Conservation (phyloP, 441 rosid species). For the Theobroma grandiflorum region DNA sequence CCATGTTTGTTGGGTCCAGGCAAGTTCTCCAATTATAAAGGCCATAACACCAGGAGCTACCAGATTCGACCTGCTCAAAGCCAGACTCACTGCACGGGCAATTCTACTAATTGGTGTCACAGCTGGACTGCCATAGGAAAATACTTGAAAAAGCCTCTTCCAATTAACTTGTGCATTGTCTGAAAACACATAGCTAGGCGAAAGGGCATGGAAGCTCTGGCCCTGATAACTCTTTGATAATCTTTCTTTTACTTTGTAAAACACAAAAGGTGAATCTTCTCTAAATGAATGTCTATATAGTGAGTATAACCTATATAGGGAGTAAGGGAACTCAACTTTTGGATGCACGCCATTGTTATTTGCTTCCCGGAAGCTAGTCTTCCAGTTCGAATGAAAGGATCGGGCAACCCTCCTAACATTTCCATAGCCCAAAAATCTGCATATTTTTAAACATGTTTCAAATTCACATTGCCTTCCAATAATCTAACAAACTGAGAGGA, state of each 20-base stretch:
- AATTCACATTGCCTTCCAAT: not conserved
- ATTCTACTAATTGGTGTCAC: conserved; percentile 43
- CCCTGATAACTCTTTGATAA: conserved; percentile 22
- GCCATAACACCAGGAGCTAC: conserved; percentile 51
- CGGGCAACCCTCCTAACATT: conserved; percentile 34
- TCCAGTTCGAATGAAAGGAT: conserved; percentile 24
- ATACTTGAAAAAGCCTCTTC: conserved; percentile 50
- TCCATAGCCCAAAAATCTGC: conserved; percentile 34
- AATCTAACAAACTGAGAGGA: not conserved
- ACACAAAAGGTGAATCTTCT: conserved; percentile 26
- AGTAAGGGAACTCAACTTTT: conserved; percentile 30
- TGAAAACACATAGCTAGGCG: conserved; percentile 30
- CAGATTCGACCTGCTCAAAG: conserved; percentile 51
- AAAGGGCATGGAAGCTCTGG: conserved; percentile 32
- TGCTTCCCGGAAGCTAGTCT: conserved; percentile 19
- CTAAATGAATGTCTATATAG: conserved; percentile 26
- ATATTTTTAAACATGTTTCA: not conserved
- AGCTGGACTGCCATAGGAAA: conserved; percentile 31
- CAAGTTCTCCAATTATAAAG: conserved; percentile 45
- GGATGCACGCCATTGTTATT: conserved; percentile 20
- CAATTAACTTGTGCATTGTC: conserved; percentile 50
- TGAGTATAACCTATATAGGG: conserved; percentile 27
- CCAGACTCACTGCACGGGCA: conserved; percentile 57
- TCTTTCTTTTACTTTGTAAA: conserved; percentile 27
- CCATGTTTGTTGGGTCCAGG: conserved; percentile 44